phyloP scores from a whole-genome alignment of 306 rosid species.

The Alnus rubra region DNA sequence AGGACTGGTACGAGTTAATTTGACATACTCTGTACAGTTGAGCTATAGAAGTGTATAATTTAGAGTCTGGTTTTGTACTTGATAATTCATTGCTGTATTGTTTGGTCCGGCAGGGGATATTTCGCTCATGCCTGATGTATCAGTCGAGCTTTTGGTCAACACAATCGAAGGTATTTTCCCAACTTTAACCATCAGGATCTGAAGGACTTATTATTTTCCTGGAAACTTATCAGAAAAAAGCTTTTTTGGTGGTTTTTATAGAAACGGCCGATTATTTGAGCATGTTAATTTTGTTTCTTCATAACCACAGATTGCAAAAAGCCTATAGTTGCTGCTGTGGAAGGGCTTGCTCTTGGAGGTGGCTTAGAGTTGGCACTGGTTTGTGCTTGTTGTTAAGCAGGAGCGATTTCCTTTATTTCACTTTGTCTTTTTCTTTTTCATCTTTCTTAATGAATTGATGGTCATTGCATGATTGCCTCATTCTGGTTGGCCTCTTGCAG shows the following conservation, averaged over 20 bases:
- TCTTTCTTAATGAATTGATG: neutral
- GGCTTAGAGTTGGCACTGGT: slow-evolving; percentile 97
- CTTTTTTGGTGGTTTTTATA: neutral
- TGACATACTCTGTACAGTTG: neutral
- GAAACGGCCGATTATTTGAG: neutral
- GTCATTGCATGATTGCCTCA: slow-evolving; percentile 9
- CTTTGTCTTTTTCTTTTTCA: neutral
- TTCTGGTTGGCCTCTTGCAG: slow-evolving; percentile 40
- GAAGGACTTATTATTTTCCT: neutral
- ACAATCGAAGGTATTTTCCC: slow-evolving; percentile 64
- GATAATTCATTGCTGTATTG: slow-evolving; percentile 8
- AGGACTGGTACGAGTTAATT: slow-evolving; percentile 57
- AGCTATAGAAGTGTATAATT: neutral
- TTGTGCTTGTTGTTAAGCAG: slow-evolving; percentile 36
- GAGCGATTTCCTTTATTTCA: neutral
- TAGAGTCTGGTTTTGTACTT: slow-evolving; percentile 13
- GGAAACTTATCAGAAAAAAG: neutral
- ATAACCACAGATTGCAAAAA: slow-evolving; percentile 70
- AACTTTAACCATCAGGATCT: slow-evolving; percentile 11
- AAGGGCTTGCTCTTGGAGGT: slow-evolving; percentile 98
- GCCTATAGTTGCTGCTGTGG: slow-evolving; percentile 90
- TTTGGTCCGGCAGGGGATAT: slow-evolving; percentile 60
- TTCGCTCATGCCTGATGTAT: slow-evolving; percentile 74
- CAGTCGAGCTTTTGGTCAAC: slow-evolving; percentile 82
- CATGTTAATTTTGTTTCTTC: slow-evolving; percentile 10